Evolutionary conservation across 2,329 filamentous ascomycete genomes (phyloP), one percentile per base, ranked within the genome.

Genomic region (Fusarium sp.): DNA sequence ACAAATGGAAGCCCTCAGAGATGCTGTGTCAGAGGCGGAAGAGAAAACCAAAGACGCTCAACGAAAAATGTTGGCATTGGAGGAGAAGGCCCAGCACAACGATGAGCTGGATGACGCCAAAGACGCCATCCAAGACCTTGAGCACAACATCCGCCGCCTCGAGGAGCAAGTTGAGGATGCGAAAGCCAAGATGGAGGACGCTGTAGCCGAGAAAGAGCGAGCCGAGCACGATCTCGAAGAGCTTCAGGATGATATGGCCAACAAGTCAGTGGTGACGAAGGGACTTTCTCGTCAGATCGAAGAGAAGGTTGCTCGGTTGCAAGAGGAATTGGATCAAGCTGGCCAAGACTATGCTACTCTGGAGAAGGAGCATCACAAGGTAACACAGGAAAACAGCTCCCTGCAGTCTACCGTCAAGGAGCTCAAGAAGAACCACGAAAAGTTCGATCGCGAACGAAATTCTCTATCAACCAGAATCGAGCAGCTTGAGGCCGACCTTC

Each of bases 191-290:
- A 81, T 88, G 23, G 83, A 89, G 42, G 85, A 88, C 58, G 89
- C 90, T 1, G 68, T 86, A 12, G 79, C 83, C 3, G 86, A 90
- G 63, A 89, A 88, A 73, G 84, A 89, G 28, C 86, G 87, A 35
- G 90, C 90, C 5, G 88, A 91, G 75, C 83, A 82, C 11, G 87
- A 92, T 66, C 83, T 92, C 21, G 87, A 91, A 75, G 90, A 92
- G 77, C 85, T 95, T 30, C 92, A 93, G 70, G 92, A 94, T 60
- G 93, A 95, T 76, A 90, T 95, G 87, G 88, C 92, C 28, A 92
- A 95, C 82, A 95, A 94, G 76, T 95, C 93, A 0, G 88, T 94
- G 42, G 90, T 90, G 60, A 93, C 92, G 18, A 94, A 93, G 79
- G 92, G 92, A 5, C 85, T 94, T 13, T 93, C 90, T 59, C 89